Conservation (phyloP, 2,329 filamentous ascomycete species). For the Exophiala mesophila region DNA sequence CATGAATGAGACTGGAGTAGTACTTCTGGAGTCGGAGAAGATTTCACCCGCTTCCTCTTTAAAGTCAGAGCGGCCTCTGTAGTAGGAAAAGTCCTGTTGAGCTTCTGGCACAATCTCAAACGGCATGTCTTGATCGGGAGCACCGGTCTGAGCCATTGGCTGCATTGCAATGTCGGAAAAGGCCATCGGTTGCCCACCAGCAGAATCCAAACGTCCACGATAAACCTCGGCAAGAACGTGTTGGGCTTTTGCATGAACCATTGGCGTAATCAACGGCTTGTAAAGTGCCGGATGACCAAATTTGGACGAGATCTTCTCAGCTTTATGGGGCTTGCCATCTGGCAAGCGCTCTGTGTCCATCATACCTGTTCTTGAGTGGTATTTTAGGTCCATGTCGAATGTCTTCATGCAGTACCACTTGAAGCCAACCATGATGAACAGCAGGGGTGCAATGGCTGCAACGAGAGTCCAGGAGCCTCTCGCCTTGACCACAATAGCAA, state of each 20-base stretch:
- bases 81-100: constrained; percentile 85
- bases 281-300: constrained; percentile 92
- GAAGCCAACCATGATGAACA: constrained; percentile 73
- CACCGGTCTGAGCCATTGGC: constrained; percentile 36
- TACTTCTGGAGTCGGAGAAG: constrained; percentile 24
- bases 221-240: constrained; percentile 83
- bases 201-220: constrained; percentile 69
- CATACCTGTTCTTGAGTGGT: constrained; percentile 65
- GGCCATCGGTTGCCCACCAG: constrained; percentile 47
- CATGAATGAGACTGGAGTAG: constrained; percentile 14
- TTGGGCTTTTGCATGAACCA: constrained; percentile 89
- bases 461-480: constrained; percentile 64
- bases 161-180: constrained; percentile 80
- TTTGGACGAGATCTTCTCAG: constrained; percentile 56
- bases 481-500: constrained; percentile 70
- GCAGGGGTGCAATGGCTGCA: constrained; percentile 66
- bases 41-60: constrained; percentile 74
- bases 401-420: constrained; percentile 73
- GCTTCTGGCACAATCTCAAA: constrained; percentile 88
- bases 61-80: constrained; percentile 85
- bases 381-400: constrained; percentile 77
- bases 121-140: constrained; percentile 51
- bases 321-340: constrained; percentile 20
- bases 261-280: constrained; percentile 82
- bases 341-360: constrained; percentile 36